Base-by-base conservation (phyloP, 257 asterid species). In the Solanum bulbocastanum region DNA sequence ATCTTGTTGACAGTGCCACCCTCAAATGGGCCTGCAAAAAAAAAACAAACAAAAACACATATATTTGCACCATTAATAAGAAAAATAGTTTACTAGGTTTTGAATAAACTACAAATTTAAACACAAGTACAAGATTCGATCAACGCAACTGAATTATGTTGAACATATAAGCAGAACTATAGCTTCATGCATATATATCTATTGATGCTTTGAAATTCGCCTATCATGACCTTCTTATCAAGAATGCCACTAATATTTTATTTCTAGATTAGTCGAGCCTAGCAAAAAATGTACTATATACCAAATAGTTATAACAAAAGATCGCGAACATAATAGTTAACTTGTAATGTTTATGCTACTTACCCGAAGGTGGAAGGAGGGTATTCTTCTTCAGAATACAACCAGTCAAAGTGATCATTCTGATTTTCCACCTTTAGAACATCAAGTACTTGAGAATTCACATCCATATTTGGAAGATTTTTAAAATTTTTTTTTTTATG, bases 311-410 rank as follows among this genome's bases (percentile, higher is more conserved):
- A 58, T 22, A 58, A 58, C 16, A 42, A 71, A 13, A 30, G 0
- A 8, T 14, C 1, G 9, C 0, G 0, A 30, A 69, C 78, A 33
- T 71, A 73, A 73, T 20, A 73, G 3, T 35, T 20, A n/a, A 42
- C 23, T 82, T 20, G 40, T 6, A 18, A 56, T 2, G 62, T 12
- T n/a, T 71, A 68, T 25, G 7, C 3, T 23, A 39, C 49, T 56
- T 71, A 89, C 86, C 83, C 65, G 2, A 68, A 10, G 49, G 30
- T 30, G 15, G 71, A 30, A 39, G 90, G 90, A 49, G 66, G 35
- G 20, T 90, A 91, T 15, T 93, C 93, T 23, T 90, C 89, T 23
- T 90, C 89, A 37, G 88, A 74, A 88, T 84, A 90, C 1, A 90
- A 88, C 91, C 66, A 84, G 73, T 87, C 92, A 30, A 52, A 46